phyloP scores from a whole-genome alignment of 2,329 filamentous ascomycete species.

The Capronia coronata region DNA sequence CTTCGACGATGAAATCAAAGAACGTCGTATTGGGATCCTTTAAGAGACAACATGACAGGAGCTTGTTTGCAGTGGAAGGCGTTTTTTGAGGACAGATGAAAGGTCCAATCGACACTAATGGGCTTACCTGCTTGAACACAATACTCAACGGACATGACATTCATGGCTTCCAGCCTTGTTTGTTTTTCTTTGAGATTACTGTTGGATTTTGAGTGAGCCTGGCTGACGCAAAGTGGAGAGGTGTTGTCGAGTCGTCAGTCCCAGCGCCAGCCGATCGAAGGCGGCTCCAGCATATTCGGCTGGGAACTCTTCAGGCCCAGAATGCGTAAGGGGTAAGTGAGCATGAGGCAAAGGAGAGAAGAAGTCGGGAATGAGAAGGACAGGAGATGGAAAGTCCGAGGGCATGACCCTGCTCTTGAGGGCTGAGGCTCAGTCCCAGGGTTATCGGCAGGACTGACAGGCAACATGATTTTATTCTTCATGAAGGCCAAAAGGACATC shows the following conservation, averaged over 20 bases:
- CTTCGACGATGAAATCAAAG: no score
- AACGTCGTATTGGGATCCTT: no score
- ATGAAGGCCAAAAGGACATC: slow-evolving; percentile 12
- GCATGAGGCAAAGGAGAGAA: no score
- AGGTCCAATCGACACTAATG: not conserved
- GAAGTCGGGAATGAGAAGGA: no score
- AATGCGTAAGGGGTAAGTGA: not conserved
- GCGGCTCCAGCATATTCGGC: not conserved
- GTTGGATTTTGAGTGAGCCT: not conserved
- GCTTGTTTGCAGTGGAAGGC: no score
- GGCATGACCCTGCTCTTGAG: slow-evolving; percentile 11
- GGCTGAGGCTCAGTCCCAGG: slow-evolving; percentile 17
- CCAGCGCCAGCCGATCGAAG: not conserved
- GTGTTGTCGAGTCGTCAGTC: not conserved
- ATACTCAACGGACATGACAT: slow-evolving; percentile 21
- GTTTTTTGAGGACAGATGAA: not conserved
- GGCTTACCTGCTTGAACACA: slow-evolving; percentile 24
- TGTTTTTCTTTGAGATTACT: not conserved
- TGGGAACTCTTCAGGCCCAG: not conserved
- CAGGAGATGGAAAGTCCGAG: slow-evolving; percentile 5
- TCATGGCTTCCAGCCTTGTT: slow-evolving; percentile 7
- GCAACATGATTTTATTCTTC: no score
- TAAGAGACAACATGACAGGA: no score
- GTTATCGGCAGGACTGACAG: no score
- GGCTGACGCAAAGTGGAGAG: not conserved